Percentiles rank a stretch among this genome's conserved stretches.
Conservation (phyloP, 352 stramenopile species). For the Phytophthora melonis region DNA sequence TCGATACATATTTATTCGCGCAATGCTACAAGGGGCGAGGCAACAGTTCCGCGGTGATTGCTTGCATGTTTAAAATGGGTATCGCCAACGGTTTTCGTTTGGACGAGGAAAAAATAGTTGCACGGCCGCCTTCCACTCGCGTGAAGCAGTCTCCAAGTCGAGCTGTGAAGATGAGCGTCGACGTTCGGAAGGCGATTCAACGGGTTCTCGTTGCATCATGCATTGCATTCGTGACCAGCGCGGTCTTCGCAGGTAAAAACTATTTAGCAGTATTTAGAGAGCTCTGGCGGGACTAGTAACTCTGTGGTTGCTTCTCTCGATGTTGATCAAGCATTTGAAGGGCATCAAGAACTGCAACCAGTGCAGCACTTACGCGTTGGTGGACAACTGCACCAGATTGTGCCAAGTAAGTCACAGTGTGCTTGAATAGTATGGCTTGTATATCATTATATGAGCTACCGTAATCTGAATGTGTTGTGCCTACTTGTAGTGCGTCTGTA, state of each 20-base stretch:
- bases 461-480: not conserved
- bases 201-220: not conserved
- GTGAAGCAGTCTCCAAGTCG: not conserved
- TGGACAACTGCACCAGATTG: conserved; percentile 11
- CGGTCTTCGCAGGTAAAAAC: conserved; percentile 22
- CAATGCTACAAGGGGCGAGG: not conserved
- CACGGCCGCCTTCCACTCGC: not conserved
- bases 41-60: too few species aligned
- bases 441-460: not conserved
- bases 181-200: conserved; percentile 1
- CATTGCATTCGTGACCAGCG: conserved; percentile 9
- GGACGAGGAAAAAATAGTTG: not conserved
- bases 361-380: conserved; percentile 19
- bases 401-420: conserved; percentile 15
- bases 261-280: not conserved
- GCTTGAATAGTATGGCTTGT: not conserved
- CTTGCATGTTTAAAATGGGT: not conserved
- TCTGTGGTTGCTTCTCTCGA: not conserved
- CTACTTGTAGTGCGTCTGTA: conserved; percentile 54
- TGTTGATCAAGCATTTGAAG: conserved; percentile 2
- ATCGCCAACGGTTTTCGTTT: not conserved
- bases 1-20: too few species aligned
- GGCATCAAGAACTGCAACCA: not conserved
- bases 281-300: not conserved
- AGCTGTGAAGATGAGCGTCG: conserved; percentile 1